phyloP scores from a whole-genome alignment of 2,329 filamentous ascomycete genomes.

The Aspergillus ibericus region DNA sequence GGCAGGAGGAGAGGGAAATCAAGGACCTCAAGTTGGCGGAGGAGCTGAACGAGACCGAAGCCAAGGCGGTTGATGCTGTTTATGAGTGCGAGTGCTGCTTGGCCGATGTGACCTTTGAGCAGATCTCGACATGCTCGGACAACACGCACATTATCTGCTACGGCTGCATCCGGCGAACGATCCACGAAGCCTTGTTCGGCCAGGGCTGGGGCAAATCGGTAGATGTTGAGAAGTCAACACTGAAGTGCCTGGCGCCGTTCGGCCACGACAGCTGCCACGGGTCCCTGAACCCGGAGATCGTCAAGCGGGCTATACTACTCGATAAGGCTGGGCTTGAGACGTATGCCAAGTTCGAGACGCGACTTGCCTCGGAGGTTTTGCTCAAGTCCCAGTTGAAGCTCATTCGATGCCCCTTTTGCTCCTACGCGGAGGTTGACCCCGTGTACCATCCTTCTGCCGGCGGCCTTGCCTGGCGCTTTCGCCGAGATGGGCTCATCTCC shows the following conservation, averaged over 20 bases:
- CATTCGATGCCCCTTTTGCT: constrained; percentile 84
- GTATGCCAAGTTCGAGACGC: constrained; percentile 73
- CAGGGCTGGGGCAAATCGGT: constrained; percentile 87
- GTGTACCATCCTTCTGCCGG: constrained; percentile 60
- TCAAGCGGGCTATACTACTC: constrained; percentile 70
- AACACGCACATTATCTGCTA: constrained; percentile 53
- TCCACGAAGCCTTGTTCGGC: constrained; percentile 86
- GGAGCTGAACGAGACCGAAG: constrained; percentile 46
- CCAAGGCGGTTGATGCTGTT: constrained; percentile 40
- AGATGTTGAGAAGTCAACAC: constrained; percentile 67
- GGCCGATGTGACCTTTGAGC: constrained; percentile 49
- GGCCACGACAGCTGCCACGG: constrained; percentile 67
- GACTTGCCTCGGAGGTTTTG: constrained; percentile 74
- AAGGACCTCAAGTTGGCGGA: constrained; percentile 42
- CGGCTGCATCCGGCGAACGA: constrained; percentile 75
- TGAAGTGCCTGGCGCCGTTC: constrained; percentile 79
- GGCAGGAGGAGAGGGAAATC: constrained; percentile 37
- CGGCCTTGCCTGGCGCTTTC: constrained; percentile 58
- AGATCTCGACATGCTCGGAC: constrained; percentile 47
- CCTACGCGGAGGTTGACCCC: constrained; percentile 85
- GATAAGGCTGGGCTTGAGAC: constrained; percentile 70
- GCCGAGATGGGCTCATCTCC: constrained; percentile 55
- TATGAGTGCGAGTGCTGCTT: constrained; percentile 53
- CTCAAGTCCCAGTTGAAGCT: constrained; percentile 72
- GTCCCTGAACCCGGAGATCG: constrained; percentile 67